Conservation (phyloP, 345 rosid species). For the Populus ilicifolia region DNA sequence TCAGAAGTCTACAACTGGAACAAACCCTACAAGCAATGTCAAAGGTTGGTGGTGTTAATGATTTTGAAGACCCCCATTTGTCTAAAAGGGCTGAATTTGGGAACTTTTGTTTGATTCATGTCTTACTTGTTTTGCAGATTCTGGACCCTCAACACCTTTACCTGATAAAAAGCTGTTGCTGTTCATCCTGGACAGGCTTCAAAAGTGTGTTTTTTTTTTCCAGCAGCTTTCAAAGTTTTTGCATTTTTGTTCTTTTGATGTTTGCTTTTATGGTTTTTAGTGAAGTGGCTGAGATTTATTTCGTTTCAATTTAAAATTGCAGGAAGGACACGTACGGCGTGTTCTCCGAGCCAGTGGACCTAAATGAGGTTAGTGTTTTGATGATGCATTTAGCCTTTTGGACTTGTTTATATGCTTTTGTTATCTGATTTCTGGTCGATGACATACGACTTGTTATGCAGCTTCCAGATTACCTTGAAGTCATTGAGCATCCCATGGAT, state of each 20-base stretch:
- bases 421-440: neutral
- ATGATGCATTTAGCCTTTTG: neutral
- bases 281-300: neutral
- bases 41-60: slow-evolving; percentile 41
- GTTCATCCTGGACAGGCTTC: slow-evolving; percentile 29
- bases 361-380: slow-evolving; percentile 17
- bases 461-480: slow-evolving; percentile 34
- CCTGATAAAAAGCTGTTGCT: slow-evolving; percentile 28
- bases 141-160: slow-evolving; percentile 20
- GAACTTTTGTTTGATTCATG: slow-evolving; percentile 2
- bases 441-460: slow-evolving; percentile 3
- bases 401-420: neutral
- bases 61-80: slow-evolving; percentile 9
- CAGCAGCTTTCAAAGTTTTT: neutral
- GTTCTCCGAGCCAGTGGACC: slow-evolving; percentile 28
- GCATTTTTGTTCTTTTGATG: slow-evolving; percentile 1
- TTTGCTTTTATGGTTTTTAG: neutral
- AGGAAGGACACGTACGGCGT: slow-evolving; percentile 35
- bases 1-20: slow-evolving; percentile 29
- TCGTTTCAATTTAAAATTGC: slow-evolving; percentile 2
- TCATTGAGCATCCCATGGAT: slow-evolving; percentile 32
- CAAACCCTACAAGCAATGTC: slow-evolving; percentile 30
- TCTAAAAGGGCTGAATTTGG: slow-evolving; percentile 6
- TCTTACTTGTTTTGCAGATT: slow-evolving; percentile 8
- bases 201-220: slow-evolving; percentile 11